Conservation (phyloP, 495 filamentous ascomycete genomes). For the Hypoxylon crocopeplum region DNA sequence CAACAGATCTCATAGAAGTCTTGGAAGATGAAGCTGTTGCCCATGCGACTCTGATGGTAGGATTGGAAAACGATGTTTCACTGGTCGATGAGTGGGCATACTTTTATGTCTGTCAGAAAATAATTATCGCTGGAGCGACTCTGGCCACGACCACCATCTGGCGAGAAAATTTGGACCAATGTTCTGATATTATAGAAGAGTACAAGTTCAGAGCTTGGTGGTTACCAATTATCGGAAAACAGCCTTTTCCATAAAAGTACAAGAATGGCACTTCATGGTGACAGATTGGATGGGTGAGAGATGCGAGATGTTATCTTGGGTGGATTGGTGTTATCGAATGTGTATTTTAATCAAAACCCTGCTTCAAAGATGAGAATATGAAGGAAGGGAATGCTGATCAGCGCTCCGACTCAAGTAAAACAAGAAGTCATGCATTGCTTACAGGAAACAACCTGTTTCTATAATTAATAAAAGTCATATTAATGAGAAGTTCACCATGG, state of each 20-base stretch:
- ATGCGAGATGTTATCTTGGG: too few species aligned
- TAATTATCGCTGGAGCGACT: neutral
- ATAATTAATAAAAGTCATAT: too few species aligned
- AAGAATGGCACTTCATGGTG: too few species aligned
- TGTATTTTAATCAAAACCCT: too few species aligned
- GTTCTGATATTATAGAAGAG: neutral
- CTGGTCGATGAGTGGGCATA: neutral
- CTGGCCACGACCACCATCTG: neutral
- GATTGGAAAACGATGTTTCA: constrained; percentile 1
- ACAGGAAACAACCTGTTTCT: too few species aligned
- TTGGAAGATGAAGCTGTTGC: constrained; percentile 3
- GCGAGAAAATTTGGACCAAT: neutral
- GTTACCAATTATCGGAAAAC: neutral
- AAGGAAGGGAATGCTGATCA: too few species aligned
- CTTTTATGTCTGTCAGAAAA: constrained; percentile 6
- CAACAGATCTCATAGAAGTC: constrained; percentile 1
- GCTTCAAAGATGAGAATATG: too few species aligned
- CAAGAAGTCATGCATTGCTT: too few species aligned
- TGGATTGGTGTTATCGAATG: too few species aligned
- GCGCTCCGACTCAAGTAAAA: too few species aligned
- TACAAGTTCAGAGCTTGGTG: neutral
- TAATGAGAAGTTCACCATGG: constrained; percentile 13
- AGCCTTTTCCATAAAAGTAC: too few species aligned
- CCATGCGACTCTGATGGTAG: constrained; percentile 3
- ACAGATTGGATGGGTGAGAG: too few species aligned